These are phyloP conservation scores for Geotrichum restrictum DNA, from an alignment of 1,139 yeast species.

Conservation along the genomic window DNA sequence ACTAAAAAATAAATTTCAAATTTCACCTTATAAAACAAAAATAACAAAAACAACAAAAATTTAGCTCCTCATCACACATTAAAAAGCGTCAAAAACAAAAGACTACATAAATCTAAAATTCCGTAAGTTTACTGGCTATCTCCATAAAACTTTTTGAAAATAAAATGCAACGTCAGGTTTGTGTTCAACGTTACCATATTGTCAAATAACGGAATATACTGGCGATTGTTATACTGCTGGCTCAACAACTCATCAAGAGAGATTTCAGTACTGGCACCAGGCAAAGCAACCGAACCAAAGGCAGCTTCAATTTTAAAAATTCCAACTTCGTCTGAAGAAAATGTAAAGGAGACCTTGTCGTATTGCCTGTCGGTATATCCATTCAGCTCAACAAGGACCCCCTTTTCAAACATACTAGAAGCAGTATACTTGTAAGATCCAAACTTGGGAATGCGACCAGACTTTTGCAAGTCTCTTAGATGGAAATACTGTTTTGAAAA, in stretches of 20 bases:
- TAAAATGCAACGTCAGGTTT: slow-evolving; percentile 58
- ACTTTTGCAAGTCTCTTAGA: slow-evolving; percentile 63
- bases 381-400: slow-evolving; percentile 56
- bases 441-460: slow-evolving; percentile 67
- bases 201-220: slow-evolving; percentile 53
- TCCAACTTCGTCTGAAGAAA: slow-evolving; percentile 72
- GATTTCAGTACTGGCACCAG: slow-evolving; percentile 53
- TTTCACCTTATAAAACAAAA: not conserved
- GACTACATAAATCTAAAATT: not conserved
- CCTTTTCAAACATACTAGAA: slow-evolving; percentile 69
- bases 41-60: slow-evolving; percentile 5
- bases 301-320: slow-evolving; percentile 66
- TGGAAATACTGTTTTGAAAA: slow-evolving; percentile 79
- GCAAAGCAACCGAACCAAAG: slow-evolving; percentile 45
- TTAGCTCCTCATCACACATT: no score
- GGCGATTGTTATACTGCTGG: slow-evolving; percentile 55
- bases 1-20: not conserved
- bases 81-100: not conserved
- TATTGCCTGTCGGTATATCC: slow-evolving; percentile 49
- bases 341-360: slow-evolving; percentile 69
- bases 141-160: slow-evolving; percentile 69
- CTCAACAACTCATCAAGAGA: slow-evolving; percentile 66
- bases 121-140: slow-evolving; percentile 21
- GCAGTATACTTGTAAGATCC: slow-evolving; percentile 83
- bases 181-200: slow-evolving; percentile 66